Evolutionary conservation across 2,329 filamentous ascomycete genomes (phyloP).

Genomic region (Talaromyces sp.): DNA sequence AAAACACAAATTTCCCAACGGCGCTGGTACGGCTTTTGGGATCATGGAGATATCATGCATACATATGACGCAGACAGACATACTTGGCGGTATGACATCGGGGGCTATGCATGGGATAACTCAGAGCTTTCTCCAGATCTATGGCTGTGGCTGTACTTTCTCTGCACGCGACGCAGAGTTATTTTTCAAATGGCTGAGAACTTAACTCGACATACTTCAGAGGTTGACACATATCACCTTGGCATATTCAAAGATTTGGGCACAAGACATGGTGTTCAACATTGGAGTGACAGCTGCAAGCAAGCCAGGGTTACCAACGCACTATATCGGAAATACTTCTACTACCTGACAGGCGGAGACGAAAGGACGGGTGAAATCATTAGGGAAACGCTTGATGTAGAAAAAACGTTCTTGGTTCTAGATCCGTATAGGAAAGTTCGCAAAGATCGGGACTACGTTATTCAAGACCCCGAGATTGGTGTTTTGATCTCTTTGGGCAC

Average conservation of each 20-base stretch:
- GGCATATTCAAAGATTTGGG: constrained; percentile 55
- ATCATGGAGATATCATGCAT: constrained; percentile 59
- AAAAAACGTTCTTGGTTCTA: constrained; percentile 48
- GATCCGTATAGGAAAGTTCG: constrained; percentile 57
- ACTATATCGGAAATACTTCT: constrained; percentile 53
- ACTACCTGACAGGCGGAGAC: constrained; percentile 50
- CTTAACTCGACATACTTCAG: constrained; percentile 52
- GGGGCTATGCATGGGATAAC: constrained; percentile 61
- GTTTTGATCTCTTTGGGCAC: constrained; percentile 52
- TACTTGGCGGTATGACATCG: constrained; percentile 58
- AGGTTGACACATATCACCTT: constrained; percentile 58
- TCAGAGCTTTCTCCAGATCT: constrained; percentile 58
- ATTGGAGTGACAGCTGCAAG: constrained; percentile 56
- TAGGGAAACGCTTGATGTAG: constrained; percentile 46
- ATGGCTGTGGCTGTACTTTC: constrained; percentile 59
- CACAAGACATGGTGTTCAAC: constrained; percentile 58
- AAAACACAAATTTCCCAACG: constrained; percentile 50
- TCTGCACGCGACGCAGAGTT: constrained; percentile 52
- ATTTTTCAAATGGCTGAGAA: constrained; percentile 56
- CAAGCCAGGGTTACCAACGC: constrained; percentile 57
- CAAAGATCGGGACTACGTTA: constrained; percentile 39
- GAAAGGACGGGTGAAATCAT: constrained; percentile 53
- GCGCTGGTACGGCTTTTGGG: constrained; percentile 59
- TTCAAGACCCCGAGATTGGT: constrained; percentile 37
- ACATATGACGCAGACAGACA: constrained; percentile 56